Evolutionary conservation across 331 rosid species (phyloP).

Genomic region (Spiraea crenata): DNA sequence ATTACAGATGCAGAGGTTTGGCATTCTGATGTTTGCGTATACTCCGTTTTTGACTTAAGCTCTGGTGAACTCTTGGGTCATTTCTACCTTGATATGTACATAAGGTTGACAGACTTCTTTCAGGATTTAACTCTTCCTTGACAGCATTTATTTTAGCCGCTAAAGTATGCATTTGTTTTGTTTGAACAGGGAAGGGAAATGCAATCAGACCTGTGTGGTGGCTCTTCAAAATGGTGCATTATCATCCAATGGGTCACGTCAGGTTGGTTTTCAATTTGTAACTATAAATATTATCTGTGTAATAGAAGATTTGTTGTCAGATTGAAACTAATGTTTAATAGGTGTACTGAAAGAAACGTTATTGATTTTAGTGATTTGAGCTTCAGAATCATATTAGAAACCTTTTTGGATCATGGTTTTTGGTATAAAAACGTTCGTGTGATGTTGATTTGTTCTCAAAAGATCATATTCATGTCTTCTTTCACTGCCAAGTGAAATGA

Average conservation of each 20-base stretch:
- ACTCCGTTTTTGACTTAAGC: constrained; percentile 69
- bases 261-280: constrained; percentile 44
- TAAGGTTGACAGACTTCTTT: constrained; percentile 48
- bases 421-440: too few relatives aligned
- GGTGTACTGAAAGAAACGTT: neutral
- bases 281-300: neutral
- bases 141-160: constrained; percentile 23
- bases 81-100: constrained; percentile 75
- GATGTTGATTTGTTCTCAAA: too few relatives aligned
- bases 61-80: constrained; percentile 84
- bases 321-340: neutral
- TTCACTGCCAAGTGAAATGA: neutral
- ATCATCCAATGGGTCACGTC: constrained; percentile 48
- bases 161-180: constrained; percentile 24
- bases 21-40: constrained; percentile 75
- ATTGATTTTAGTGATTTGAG: neutral
- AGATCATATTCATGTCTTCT: neutral
- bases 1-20: constrained; percentile 74
- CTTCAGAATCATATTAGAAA: neutral
- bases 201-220: constrained; percentile 75
- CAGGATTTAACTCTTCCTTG: constrained; percentile 5
- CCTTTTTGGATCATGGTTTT: neutral
- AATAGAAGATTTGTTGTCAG: neutral
- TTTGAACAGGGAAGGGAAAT: constrained; percentile 77
- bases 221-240: constrained; percentile 89